Conservation (phyloP, 352 stramenopile genomes). For the Phytophthora citrophthora region DNA sequence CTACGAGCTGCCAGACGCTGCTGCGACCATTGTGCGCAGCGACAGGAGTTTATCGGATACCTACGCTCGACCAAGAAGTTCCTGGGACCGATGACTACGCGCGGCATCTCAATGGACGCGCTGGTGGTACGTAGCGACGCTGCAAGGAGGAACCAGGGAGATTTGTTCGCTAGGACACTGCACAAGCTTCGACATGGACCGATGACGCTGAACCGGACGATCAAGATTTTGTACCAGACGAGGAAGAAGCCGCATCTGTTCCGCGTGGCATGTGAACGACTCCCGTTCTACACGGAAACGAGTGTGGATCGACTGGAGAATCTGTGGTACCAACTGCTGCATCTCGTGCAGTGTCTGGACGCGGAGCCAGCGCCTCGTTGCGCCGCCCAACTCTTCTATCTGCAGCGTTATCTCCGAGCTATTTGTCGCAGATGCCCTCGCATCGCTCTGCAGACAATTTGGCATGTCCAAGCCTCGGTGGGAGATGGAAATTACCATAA, state of each 20-base stretch:
- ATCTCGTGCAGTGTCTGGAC: constrained; percentile 79
- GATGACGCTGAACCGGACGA: constrained; percentile 80
- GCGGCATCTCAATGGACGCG: constrained; percentile 39
- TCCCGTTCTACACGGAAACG: constrained; percentile 79
- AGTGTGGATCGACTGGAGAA: constrained; percentile 78
- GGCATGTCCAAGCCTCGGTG: constrained; percentile 74
- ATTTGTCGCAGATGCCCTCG: constrained; percentile 74
- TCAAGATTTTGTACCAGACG: constrained; percentile 86
- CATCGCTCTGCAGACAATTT: constrained; percentile 83
- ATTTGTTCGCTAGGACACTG: constrained; percentile 52
- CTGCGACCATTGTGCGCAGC: constrained; percentile 56
- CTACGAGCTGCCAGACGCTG: constrained; percentile 44
- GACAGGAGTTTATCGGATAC: constrained; percentile 68
- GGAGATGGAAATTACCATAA: constrained; percentile 51
- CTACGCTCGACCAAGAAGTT: constrained; percentile 43
- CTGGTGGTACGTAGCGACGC: constrained; percentile 34
- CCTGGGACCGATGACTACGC: constrained; percentile 39
- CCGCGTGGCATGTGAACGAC: constrained; percentile 61
- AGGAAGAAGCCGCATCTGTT: constrained; percentile 73
- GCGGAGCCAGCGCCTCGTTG: constrained; percentile 49
- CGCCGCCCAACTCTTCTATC: constrained; percentile 65
- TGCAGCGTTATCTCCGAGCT: constrained; percentile 70
- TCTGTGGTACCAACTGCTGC: constrained; percentile 82
- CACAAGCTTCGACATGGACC: constrained; percentile 55
- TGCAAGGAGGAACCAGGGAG: constrained; percentile 15